phyloP scores from a whole-genome alignment of 2,329 filamentous ascomycete genomes.

The Diplodia corticola region DNA sequence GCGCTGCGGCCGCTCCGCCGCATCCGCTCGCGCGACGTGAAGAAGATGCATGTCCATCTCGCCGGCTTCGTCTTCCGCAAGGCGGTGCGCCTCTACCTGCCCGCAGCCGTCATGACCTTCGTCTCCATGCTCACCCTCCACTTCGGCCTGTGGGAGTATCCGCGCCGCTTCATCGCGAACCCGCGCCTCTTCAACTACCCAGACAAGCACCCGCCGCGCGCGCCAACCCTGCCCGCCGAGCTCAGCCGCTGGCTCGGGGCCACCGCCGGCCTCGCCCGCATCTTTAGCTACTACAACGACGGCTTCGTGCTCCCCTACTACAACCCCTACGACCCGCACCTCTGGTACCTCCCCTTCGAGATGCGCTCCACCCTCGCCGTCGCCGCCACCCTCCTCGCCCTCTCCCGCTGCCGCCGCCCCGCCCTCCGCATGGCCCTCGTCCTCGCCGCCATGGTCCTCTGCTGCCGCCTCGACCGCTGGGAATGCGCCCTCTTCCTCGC shows the following conservation, averaged over 20 bases:
- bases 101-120: slow-evolving; percentile 29
- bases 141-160: slow-evolving; percentile 5
- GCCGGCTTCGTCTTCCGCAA: slow-evolving; percentile 48
- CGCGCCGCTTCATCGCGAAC: not conserved
- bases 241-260: not conserved
- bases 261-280: not conserved
- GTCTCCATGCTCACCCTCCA: slow-evolving; percentile 32
- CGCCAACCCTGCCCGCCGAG: not conserved
- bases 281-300: slow-evolving; percentile 15
- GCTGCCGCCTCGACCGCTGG: slow-evolving; percentile 28
- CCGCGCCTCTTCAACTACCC: slow-evolving; percentile 8
- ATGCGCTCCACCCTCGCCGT: slow-evolving; percentile 48
- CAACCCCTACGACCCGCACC: slow-evolving; percentile 33
- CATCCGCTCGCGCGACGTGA: slow-evolving; percentile 43
- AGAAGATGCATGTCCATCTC: slow-evolving; percentile 42
- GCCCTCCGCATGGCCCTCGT: slow-evolving; percentile 50
- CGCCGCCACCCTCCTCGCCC: slow-evolving; percentile 42
- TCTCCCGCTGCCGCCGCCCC: not conserved
- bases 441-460: slow-evolving; percentile 58
- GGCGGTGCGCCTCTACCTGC: slow-evolving; percentile 37
- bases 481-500: slow-evolving; percentile 12
- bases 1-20: slow-evolving; percentile 34
- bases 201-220: slow-evolving; percentile 6
- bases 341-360: slow-evolving; percentile 51
- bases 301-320: slow-evolving; percentile 17